Base-by-base conservation (phyloP, 2,329 filamentous ascomycete genomes). In the Aureobasidium sp. region DNA sequence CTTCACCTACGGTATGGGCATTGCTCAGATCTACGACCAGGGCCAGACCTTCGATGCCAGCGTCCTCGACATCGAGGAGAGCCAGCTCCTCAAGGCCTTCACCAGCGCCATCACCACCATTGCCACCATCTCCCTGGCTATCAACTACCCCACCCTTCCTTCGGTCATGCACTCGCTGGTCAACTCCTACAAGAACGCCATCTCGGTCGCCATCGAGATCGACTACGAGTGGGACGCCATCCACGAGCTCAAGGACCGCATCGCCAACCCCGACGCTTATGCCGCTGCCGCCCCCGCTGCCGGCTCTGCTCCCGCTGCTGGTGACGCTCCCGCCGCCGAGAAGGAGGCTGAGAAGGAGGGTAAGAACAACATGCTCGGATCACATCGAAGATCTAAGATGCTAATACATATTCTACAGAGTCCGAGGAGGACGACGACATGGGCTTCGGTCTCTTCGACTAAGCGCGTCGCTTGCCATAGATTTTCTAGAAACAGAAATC, bases 1-100 rank as follows among this genome's bases (percentile, higher is more conserved):
- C 79, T 97, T 97, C 87, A 96, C 92, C 77, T 99, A 97, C 83
- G 94, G 94, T 84, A 95, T 99, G 89, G 89, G 88, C 78, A 88
- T 99, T 74, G 71, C 85, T 68, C 93, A 97, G 85, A 91, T 99
- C 79, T 99, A 99, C 86, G 92, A 99, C 82, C 82, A 93, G 75
- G 94, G 94, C 74, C 94, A 99, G 85, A 86, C 86, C 72, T 99
- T 99, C 86, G 82, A 86, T 68, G 79, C 91, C 68, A 81, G 79
- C 67, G 90, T 99, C 70, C 86, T 99, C 71, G 94, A 99, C 80
- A 91, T 99, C 74, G 85, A 90, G 74, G 93, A 99, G 84, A 87
- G 90, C 67, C 92, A 97, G 84, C 89, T 99, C 73, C 87, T 99
- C 69, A 86, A 87, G 79, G 78, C 88, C 65, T 89, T 99, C 84